Base-by-base conservation (phyloP, 2,329 filamentous ascomycete genomes). In the Fusarium sp. region DNA sequence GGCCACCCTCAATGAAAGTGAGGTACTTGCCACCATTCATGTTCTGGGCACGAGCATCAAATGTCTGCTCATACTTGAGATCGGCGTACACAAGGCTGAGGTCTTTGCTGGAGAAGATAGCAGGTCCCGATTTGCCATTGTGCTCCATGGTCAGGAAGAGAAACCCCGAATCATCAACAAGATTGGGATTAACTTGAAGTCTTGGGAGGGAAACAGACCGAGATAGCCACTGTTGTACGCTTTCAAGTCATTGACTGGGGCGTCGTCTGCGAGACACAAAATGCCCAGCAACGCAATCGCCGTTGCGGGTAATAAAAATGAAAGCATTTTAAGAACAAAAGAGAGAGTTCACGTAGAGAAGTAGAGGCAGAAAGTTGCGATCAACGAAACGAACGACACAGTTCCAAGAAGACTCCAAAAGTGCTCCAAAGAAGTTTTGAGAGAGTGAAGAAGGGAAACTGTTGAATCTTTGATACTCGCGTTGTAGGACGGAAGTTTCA, bases 321-420 rank as follows among this genome's bases (percentile, higher is more conserved):
- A 55, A 52, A 41, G 20, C 70, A 72, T 72, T 23, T 43, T 62
- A 41, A 46, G 45, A 41, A 19, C 27, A 33, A 37, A 30, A 37
- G 35, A n/a, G 32, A 13, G 41, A 27, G 19, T 19, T n/a, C n/a
- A 8, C 14, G 25, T 39, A 27, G 35, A 48, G 25, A 20, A 33
- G 44, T 23, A 47, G 32, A 20, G 19, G 49, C 45, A 20, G 30
- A 14, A 17, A 53, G 63, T 35, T 37, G 40, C 37, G 44, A 27
- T 30, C 45, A 57, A 46, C 33, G 35, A 50, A 56, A 30, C 17
- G 45, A 60, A 60, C 27, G 55, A 59, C 10, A 56, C 46, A 61
- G 67, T 56, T 62, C 67, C 67, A 70, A 70, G 58, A 70, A 70
- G 47, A 53, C 55, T 52, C 67, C 67, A 70, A 70, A 70, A 70